Evolutionary conservation across 805 yeast species (phyloP).

Genomic region (Schizosaccharomyces octosporus): DNA sequence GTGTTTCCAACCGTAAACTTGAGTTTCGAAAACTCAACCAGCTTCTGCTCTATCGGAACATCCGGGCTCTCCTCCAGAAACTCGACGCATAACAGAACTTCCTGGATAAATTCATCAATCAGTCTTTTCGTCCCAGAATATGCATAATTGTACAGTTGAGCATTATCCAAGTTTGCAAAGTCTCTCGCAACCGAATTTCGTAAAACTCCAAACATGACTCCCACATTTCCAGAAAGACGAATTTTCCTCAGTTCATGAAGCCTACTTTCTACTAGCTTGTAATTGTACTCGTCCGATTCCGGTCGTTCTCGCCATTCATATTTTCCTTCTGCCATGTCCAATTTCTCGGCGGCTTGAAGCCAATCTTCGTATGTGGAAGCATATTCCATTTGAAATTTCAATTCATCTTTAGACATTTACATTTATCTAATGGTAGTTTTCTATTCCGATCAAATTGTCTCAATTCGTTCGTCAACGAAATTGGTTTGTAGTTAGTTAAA

Average conservation of each 20-base stretch:
- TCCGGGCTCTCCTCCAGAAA: constrained; percentile 10
- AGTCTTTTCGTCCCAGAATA: constrained; percentile 65
- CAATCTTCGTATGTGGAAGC: constrained; percentile 25
- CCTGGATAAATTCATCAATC: constrained; percentile 61
- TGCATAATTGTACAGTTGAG: constrained; percentile 48
- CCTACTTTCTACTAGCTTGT: constrained; percentile 28
- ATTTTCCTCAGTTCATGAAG: constrained; percentile 35
- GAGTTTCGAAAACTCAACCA: constrained; percentile 65
- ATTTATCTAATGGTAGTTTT: background rate
- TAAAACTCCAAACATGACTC: constrained; percentile 41
- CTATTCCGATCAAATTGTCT: too few species aligned
- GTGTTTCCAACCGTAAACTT: constrained; percentile 82
- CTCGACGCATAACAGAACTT: constrained; percentile 34
- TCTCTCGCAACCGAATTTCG: constrained; percentile 71
- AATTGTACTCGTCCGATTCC: constrained; percentile 51
- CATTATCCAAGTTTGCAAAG: constrained; percentile 67
- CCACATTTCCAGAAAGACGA: constrained; percentile 31
- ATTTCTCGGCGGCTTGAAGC: constrained; percentile 33
- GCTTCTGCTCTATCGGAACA: constrained; percentile 23
- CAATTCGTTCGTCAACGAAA: too few species aligned
- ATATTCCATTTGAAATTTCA: background rate
- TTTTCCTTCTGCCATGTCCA: constrained; percentile 32
- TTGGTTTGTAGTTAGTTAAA: too few species aligned
- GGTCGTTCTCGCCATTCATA: constrained; percentile 44
- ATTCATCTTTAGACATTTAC: background rate